Base-by-base conservation (phyloP, 768 basidiomycete genomes). In the Xanthoconium purpureum region DNA sequence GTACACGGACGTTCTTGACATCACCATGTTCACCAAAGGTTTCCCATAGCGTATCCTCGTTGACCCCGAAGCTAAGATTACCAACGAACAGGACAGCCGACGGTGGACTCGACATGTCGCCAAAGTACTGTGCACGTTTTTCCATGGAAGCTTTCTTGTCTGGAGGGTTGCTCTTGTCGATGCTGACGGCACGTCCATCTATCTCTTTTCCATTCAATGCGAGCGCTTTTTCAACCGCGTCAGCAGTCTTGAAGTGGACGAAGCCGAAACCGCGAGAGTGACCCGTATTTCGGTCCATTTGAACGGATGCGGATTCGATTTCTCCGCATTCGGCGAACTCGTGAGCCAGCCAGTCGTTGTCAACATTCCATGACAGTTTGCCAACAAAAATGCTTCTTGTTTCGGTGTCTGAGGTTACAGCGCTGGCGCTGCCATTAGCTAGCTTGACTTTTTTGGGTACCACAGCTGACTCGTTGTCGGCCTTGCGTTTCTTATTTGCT, bases 331-430 rank as follows among this genome's bases (percentile, higher is more conserved):
- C 78, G 33, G 87, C 84, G 62, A 99, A 98, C 73, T 98, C 96
- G 71, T 87, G 81, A 47, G 88, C 84, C 59, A 98, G 85, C 80
- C 93, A 91, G 73, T 98, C 96, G 70, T 92, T 89, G 77, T 98
- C 96, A 59, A 98, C 89, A 71, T 90, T 91, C 95, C 95, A 99
- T 13, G 93, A 95, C 44, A 99, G 81, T 56, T 83, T 82, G 52
- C 96, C 96, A 62, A 99, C 93, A 67, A 95, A 98, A 64, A 98
- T 81, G 38, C 88, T 86, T 65, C 79, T 86, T 15, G 78, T 77
- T 55, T 84, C 80, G 60, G 82, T 80, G 11, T 30, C 39, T 1
- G 74, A 66, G 44, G 69, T 68, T 47, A 62, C 75, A 30, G 61
- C 66, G 6, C 71, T 68, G 15, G 72, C 72, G 32, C 73, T 73